Conservation (phyloP, 768 basidiomycete species). For the Hygrocybe coccinea region DNA sequence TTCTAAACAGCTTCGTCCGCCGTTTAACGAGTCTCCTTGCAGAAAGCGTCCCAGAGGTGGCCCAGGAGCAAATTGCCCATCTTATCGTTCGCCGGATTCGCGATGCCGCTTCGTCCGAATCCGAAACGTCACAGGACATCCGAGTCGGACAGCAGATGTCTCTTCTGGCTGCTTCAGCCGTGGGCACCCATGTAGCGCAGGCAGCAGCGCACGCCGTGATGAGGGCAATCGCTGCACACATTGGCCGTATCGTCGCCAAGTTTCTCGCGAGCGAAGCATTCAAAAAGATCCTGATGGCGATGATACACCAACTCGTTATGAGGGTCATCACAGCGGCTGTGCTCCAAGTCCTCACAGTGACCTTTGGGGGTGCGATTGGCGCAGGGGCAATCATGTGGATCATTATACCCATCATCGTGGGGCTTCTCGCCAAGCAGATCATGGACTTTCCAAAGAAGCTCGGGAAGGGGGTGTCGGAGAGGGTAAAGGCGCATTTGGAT, state of each 20-base stretch:
- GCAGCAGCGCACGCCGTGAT: not conserved
- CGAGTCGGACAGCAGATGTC: not conserved
- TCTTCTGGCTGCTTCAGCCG: not conserved
- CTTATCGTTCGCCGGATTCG: not conserved
- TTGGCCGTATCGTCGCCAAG: not conserved
- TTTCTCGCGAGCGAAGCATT: not conserved
- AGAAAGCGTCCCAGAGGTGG: not conserved
- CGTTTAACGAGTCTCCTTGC: not conserved
- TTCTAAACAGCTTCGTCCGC: not conserved
- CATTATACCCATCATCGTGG: not conserved
- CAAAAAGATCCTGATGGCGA: not conserved
- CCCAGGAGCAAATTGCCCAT: not conserved
- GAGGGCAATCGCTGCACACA: not conserved
- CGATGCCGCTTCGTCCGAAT: not conserved
- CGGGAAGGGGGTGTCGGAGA: not conserved
- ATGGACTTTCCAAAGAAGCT: not conserved
- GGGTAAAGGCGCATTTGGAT: not conserved
- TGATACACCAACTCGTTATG: not conserved
- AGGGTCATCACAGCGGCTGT: not conserved
- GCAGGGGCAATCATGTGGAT: not conserved
- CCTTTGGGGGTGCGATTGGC: not conserved
- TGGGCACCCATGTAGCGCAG: not conserved
- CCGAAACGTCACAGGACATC: not conserved
- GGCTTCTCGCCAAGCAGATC: not conserved
- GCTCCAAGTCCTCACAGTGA: not conserved